Base-by-base conservation (phyloP, 139 green algal species). In the Coccomyxa sp. region DNA sequence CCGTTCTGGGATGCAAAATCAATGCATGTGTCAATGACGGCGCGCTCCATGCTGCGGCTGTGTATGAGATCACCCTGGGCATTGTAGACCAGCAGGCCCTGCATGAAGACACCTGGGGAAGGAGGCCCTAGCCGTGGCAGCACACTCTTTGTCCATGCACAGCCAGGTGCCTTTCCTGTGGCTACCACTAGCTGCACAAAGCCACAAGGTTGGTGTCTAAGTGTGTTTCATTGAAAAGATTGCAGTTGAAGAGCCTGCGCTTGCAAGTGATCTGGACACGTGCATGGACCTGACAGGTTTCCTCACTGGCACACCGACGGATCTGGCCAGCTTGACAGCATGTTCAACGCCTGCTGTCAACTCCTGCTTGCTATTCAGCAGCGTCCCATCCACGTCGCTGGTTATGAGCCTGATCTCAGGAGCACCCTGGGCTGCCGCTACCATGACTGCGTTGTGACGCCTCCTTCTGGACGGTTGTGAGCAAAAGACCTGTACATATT, bases 381-480 rank as follows among this genome's bases (percentile, higher is more conserved):
- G 82, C 4, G 94, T 97, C 66, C 94, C 94, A 57, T 96, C 94
- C 23, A 97, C 93, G 82, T 97, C 94, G 15, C 86, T 91, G 16
- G 87, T 86, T 68, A 95, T 95, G 21, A 95, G 80, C 67, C 84
- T 89, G 58, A 96, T 91, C 25, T 75, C 58, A 23, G n/a, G 31
- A 51, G 38, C 38, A 51, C 38, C 38, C 38, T 51, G 38, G 38
- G 38, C 38, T 51, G 38, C 38, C 38, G 38, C 38, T 51, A 51
- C 38, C 38, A 51, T 51, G 3, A 51, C 38, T 51, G 38, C 38
- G 38, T 51, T 51, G 38, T 51, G 38, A 51, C 38, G 38, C 3
- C 38, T 51, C 38, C 38, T 75, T 27, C 67, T 75, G 67, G 67
- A 75, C 23, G 23, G 21, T 75, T 75, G 4, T 27, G 25, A 75